Base-by-base conservation (phyloP, 768 basidiomycete genomes). In the Russula sp. region DNA sequence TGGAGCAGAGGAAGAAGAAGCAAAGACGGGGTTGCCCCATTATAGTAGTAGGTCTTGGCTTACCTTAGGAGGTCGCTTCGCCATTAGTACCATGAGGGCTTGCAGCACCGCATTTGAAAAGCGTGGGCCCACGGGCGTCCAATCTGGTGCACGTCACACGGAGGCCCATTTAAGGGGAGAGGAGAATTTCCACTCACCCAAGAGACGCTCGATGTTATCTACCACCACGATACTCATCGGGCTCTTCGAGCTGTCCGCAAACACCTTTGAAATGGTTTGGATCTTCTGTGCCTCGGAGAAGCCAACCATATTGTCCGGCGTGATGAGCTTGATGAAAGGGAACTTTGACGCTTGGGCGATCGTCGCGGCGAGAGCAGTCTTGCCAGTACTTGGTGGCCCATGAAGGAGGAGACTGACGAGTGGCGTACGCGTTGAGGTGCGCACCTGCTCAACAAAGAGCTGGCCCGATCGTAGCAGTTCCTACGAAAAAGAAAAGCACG, bases 241-340 rank as follows among this genome's bases (percentile, higher is more conserved):
- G 78, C 92, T 94, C 81, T 98, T 99, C 75, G 98, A 95, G 65
- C 90, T 93, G 75, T 99, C 97, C 51, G 81, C 79, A 73, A 99
- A 99, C 38, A 93, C 83, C 75, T 95, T 98, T 71, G 84, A 89
- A 70, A 99, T 90, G 2, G 93, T 83, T 0, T 84, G 78, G 47
- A 99, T 87, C 76, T 99, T 98, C 73, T 94, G 92, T 14, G 80
- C 74, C 72, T 98, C 97, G n/a, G 86, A 84, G 73, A 83, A 95
- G 8, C 97, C 97, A 63, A 98, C 90, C 97, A 99, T 99, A 68
- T 81, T 86, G 69, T 98, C 97, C 0, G 97, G 93, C 2, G 94
- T 91, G 60, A 98, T 85, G 42, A 99, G 81, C 73, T 99, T 98
- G 78, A 99, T 96, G 78, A 99, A 99, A 0, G 97, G 97, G 74